Evolutionary conservation across 768 basidiomycete genomes (phyloP).

Genomic region (Hericium coralloides): DNA sequence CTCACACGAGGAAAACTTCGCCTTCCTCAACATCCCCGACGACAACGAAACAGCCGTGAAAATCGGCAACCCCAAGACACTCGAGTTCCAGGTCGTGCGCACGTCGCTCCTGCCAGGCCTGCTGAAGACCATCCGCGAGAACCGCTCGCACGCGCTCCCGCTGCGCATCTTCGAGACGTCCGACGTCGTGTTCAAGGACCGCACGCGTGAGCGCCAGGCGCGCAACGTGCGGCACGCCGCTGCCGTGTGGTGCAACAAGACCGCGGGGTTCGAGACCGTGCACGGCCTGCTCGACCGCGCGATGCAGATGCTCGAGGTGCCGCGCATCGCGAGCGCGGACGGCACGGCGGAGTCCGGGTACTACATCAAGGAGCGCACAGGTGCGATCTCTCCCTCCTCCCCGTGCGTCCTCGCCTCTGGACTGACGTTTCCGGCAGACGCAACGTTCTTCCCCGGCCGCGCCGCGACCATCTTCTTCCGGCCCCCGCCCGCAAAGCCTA

Average conservation of each 20-base stretch:
- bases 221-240: slow-evolving; percentile 84
- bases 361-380: slow-evolving; percentile 80
- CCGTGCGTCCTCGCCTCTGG: neutral
- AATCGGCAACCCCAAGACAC: slow-evolving; percentile 94
- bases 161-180: slow-evolving; percentile 91
- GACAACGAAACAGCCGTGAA: slow-evolving; percentile 76
- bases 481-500: slow-evolving; percentile 30
- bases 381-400: slow-evolving; percentile 30
- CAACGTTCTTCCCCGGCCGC: slow-evolving; percentile 91
- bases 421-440: no score
- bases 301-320: slow-evolving; percentile 94
- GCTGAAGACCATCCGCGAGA: slow-evolving; percentile 94
- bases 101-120: slow-evolving; percentile 94
- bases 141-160: slow-evolving; percentile 86
- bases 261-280: slow-evolving; percentile 92
- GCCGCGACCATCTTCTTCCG: slow-evolving; percentile 91
- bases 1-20: slow-evolving; percentile 98
- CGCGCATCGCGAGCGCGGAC: slow-evolving; percentile 56
- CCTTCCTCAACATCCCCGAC: slow-evolving; percentile 81
- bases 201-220: slow-evolving; percentile 66
- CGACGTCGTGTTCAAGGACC: slow-evolving; percentile 89
- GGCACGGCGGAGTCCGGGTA: slow-evolving; percentile 64
- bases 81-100: slow-evolving; percentile 96
- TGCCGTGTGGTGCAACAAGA: slow-evolving; percentile 94
- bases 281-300: slow-evolving; percentile 91